These are phyloP conservation scores for Astrothelium subdiscretum DNA, from an alignment of 495 filamentous ascomycete genomes.

Conservation along the genomic window DNA sequence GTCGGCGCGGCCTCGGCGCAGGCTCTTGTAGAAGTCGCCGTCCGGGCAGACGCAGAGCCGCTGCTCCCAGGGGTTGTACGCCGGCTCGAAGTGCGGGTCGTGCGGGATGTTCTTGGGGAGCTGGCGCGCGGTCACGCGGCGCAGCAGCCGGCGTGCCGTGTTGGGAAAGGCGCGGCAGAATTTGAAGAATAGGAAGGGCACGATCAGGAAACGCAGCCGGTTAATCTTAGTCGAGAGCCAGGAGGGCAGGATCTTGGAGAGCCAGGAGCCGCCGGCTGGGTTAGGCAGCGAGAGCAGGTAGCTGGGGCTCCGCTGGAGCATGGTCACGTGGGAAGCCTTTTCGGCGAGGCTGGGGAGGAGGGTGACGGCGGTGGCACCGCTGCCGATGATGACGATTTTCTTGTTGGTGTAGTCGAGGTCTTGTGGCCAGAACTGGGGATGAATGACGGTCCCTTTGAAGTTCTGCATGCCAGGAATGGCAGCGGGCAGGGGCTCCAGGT, in stretches of 20 bases:
- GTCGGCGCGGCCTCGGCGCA: conserved; percentile 44
- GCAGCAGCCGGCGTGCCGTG: conserved; percentile 36
- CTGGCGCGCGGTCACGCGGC: conserved; percentile 28
- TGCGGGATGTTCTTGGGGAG: conserved; percentile 45
- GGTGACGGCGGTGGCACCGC: conserved; percentile 47
- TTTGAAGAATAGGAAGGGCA: conserved; percentile 37
- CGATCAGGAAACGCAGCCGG: conserved; percentile 37
- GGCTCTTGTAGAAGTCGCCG: conserved; percentile 57
- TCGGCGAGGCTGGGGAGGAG: conserved; percentile 40
- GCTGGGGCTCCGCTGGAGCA: conserved; percentile 46
- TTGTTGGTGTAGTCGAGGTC: conserved; percentile 40
- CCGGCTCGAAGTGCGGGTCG: conserved; percentile 60
- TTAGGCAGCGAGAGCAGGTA: conserved; percentile 44
- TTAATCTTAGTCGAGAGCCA: conserved; percentile 34
- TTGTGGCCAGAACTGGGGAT: conserved; percentile 54
- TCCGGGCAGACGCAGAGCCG: conserved; percentile 60
- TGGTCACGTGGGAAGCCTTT: conserved; percentile 40
- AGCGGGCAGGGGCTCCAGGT: conserved; percentile 43
- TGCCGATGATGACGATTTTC: conserved; percentile 43
- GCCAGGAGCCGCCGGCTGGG: conserved; percentile 27
- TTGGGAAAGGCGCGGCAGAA: conserved; percentile 48
- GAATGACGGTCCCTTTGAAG: conserved; percentile 45
- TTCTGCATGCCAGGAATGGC: conserved; percentile 47
- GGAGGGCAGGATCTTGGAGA: conserved; percentile 22
- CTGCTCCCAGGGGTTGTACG: conserved; percentile 64